Conservation (phyloP, 768 basidiomycete species). For the Amanita polypyramis region DNA sequence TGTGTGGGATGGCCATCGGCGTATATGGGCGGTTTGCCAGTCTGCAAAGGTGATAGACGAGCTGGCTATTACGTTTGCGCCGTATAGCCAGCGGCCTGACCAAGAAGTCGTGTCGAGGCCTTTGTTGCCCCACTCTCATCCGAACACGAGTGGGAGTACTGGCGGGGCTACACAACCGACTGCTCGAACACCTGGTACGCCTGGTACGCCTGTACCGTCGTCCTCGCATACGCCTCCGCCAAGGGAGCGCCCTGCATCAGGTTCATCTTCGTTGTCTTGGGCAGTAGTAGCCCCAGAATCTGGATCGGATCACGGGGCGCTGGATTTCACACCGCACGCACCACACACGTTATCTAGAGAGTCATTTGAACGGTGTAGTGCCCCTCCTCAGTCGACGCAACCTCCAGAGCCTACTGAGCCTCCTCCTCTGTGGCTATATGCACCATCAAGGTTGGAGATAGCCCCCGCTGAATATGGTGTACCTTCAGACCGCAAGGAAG, state of each 20-base stretch:
- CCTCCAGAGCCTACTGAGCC: neutral
- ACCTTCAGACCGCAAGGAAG: neutral
- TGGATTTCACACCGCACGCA: neutral
- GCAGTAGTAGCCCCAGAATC: neutral
- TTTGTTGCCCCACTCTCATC: conserved; percentile 12
- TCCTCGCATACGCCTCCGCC: neutral
- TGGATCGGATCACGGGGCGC: neutral
- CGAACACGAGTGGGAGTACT: neutral
- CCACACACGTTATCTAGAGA: conserved; percentile 2
- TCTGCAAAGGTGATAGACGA: conserved; percentile 16
- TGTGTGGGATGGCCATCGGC: conserved; percentile 20
- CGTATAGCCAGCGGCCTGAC: conserved; percentile 15
- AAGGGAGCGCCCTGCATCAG: neutral
- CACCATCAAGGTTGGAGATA: neutral
- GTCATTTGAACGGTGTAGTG: conserved; percentile 2
- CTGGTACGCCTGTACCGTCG: neutral
- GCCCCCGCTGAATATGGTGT: neutral
- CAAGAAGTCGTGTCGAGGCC: conserved; percentile 13
- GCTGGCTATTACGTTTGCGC: conserved; percentile 16
- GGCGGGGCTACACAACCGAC: no score
- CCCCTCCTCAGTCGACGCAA: neutral
- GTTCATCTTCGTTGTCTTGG: neutral
- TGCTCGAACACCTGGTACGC: neutral
- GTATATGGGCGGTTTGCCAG: conserved; percentile 13
- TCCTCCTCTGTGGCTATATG: neutral